Conservation (phyloP, 2,329 filamentous ascomycete genomes). For the Tolypocladium pustulatum region DNA sequence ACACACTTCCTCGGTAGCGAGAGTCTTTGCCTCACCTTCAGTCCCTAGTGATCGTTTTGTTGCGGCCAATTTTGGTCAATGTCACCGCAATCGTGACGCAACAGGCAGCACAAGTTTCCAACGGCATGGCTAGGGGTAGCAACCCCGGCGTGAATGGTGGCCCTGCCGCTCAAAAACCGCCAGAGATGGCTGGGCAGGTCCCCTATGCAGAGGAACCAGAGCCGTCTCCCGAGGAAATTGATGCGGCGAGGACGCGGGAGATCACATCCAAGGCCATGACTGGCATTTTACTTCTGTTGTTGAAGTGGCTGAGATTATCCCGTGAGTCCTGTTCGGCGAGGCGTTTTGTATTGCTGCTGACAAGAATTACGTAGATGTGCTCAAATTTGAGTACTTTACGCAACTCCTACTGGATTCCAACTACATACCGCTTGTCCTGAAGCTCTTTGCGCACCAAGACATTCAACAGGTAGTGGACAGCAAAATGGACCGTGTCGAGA, state of each 20-base stretch:
- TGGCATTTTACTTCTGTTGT: conserved; percentile 72
- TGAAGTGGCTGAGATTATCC: conserved; percentile 95
- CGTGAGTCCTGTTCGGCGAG: conserved; percentile 47
- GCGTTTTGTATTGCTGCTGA: conserved; percentile 6
- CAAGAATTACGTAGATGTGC: conserved; percentile 51
- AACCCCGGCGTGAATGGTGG: conserved; percentile 30
- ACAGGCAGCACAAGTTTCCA: conserved; percentile 36
- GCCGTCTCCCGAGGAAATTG: conserved; percentile 62
- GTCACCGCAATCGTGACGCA: conserved; percentile 74
- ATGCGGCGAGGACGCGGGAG: conserved; percentile 71
- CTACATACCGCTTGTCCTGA: conserved; percentile 84
- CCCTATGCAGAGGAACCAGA: conserved; percentile 31
- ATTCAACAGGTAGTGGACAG: conserved; percentile 83
- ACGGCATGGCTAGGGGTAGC: conserved; percentile 26
- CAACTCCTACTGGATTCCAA: conserved; percentile 91
- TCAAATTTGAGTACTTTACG: conserved; percentile 93
- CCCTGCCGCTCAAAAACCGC: conserved; percentile 17
- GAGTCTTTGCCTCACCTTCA: conserved; percentile 76
- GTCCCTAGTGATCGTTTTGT: conserved; percentile 82
- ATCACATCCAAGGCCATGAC: conserved; percentile 87
- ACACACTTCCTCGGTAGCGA: conserved; percentile 36
- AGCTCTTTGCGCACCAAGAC: conserved; percentile 90
- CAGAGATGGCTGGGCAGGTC: conserved; percentile 20
- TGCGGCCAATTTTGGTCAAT: conserved; percentile 80
- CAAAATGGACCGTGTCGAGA: conserved; percentile 69